Evolutionary conservation across 495 filamentous ascomycete genomes (phyloP).

Genomic region (Opeltia flavorubescens): DNA sequence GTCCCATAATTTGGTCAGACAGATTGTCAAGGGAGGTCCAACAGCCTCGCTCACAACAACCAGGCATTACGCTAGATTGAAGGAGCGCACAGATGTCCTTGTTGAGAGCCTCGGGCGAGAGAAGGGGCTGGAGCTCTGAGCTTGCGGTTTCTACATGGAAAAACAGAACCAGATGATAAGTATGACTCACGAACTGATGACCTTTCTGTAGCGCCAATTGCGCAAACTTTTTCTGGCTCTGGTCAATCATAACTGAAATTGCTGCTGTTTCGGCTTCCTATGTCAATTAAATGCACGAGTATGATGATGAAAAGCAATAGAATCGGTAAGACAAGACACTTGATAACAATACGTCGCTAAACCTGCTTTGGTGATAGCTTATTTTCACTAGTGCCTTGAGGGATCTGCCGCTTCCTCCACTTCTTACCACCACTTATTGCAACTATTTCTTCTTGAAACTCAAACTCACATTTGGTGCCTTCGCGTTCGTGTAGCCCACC

Average conservation of each 20-base stretch:
- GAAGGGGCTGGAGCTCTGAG: constrained; percentile 6
- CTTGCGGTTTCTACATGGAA: not conserved
- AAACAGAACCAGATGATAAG: not conserved
- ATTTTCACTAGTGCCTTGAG: not conserved
- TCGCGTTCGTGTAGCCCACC: not conserved
- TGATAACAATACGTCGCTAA: not conserved
- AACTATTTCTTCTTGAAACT: not conserved
- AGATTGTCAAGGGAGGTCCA: not conserved
- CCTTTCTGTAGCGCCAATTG: not conserved
- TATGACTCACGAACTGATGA: not conserved
- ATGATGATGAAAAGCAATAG: not conserved
- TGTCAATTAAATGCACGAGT: not conserved
- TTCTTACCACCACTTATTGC: not conserved
- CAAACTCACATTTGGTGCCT: not conserved
- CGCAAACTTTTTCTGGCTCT: not conserved
- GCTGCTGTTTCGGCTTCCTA: not conserved
- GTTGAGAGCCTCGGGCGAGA: constrained; percentile 2
- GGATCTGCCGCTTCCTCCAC: not conserved
- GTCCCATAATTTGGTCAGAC: not conserved
- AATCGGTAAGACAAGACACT: not conserved
- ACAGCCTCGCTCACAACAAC: constrained; percentile 5
- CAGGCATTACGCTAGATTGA: constrained; percentile 12
- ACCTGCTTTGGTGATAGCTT: not conserved
- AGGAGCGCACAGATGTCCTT: constrained; percentile 7
- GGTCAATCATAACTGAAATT: not conserved